Percentiles rank a stretch among this genome's conserved stretches.
phyloP scores from a whole-genome alignment of 257 asterid genomes.

The Gentiana macrophylla region DNA sequence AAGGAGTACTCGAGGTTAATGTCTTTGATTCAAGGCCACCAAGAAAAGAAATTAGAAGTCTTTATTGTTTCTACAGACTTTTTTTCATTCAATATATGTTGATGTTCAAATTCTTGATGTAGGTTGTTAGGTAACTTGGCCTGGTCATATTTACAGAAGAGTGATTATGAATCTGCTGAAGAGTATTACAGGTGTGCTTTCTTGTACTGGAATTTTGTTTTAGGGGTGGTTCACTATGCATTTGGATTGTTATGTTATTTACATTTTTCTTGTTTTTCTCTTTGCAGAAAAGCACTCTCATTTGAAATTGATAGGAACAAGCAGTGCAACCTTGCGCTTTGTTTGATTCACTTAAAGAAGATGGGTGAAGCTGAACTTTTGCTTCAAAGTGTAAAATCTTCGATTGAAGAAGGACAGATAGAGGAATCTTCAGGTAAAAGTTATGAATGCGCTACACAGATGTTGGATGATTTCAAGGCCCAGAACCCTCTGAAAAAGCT shows the following conservation, averaged over 20 bases:
- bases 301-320: conserved; percentile 71
- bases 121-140: conserved; percentile 92
- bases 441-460: conserved; percentile 35
- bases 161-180: conserved; percentile 68
- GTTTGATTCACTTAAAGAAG: conserved; percentile 76
- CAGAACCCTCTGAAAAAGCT: conserved; percentile 1
- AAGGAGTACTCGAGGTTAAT: conserved; percentile 77
- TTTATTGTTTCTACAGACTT: conserved; percentile 2
- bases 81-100: neutral
- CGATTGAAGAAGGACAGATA: conserved; percentile 24
- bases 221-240: neutral
- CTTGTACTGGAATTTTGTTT: neutral
- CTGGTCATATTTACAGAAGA: conserved; percentile 75
- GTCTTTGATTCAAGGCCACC: neutral
- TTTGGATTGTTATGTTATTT: neutral
- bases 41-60: neutral
- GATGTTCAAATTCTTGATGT: conserved; percentile 1
- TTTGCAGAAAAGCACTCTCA: conserved; percentile 74
- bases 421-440: conserved; percentile 63
- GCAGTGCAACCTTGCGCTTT: conserved; percentile 84
- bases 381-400: conserved; percentile 47
- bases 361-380: conserved; percentile 67
- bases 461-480: conserved; percentile 20
- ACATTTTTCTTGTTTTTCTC: neutral
- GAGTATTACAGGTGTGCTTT: conserved; percentile 57